Evolutionary conservation across 495 filamentous ascomycete species (phyloP), one percentile per base, ranked within the genome.

Genomic region (Acidomyces sp.): DNA sequence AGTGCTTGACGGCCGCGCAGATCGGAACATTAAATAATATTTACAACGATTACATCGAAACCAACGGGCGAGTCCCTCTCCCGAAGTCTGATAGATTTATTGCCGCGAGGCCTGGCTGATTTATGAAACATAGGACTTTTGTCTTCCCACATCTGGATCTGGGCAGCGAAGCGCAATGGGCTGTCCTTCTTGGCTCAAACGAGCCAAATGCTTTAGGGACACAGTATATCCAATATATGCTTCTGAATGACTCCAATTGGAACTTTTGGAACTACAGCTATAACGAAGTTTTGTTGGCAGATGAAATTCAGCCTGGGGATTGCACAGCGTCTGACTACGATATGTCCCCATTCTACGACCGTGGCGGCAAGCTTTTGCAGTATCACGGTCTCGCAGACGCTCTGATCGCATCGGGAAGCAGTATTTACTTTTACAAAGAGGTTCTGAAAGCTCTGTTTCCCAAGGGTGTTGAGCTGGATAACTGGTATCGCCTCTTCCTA

Each of bases 1-100:
- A 48, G 13, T 83, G 80, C 46, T 62, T 85, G 3, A 75, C 65
- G 4, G 55, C 61, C 6, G 52, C 61, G 6, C 77, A 84, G 52
- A 57, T 77, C 18, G 44, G 65, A 2, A 77, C 71, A 2, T 59
- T 74, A 25, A 47, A 67, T 18, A 57, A 69, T 10, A 54, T 79
- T 15, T 74, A 82, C 52, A 58, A 53, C 12, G 67, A 73, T n/a
- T 63, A 71, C 30, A 53, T 66, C 12, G 64, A 65, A 3, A 49
- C 55, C 2, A 67, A 71, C 16, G 69, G 71, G 39, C 34, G 25
- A 32, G 38, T 16, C 3, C 16, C 40, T 13, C 27, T 41, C 15
- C 26, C 26, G 9, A 29, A 13, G 26, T 29, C 26, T 29, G 26
- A 13, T 29, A 29, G 26, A 9, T 9, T 29, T n/a, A n/a, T n/a